Conservation (phyloP, 106 monocot species). For the Narthecium ossifragum region DNA sequence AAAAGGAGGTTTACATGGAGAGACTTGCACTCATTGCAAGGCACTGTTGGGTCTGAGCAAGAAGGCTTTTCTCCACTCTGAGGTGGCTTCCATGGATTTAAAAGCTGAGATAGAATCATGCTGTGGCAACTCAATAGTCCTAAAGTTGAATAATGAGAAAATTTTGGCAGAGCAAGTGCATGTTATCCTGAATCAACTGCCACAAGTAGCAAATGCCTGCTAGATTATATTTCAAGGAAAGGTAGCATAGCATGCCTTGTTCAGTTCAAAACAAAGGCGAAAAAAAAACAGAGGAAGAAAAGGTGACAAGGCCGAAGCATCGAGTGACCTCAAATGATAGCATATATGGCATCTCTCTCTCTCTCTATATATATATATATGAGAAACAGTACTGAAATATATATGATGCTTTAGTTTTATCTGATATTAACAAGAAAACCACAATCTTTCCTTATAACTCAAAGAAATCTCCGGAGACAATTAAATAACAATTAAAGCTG, state of each 20-base stretch:
- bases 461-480: no score
- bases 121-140: not conserved
- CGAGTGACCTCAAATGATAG: not conserved
- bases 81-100: not conserved
- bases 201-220: not conserved
- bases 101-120: not conserved
- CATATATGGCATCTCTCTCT: not conserved
- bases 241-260: not conserved
- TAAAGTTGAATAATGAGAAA: conserved; percentile 1
- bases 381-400: no score
- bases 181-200: not conserved
- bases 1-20: no score
- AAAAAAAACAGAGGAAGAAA: not conserved
- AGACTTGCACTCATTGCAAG: conserved; percentile 1
- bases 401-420: no score
- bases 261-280: conserved; percentile 4
- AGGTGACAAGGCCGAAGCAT: not conserved
- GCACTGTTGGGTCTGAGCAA: not conserved
- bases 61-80: not conserved
- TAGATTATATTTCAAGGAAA: not conserved
- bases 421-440: no score
- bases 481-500: no score
- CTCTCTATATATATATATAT: no score
- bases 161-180: not conserved
- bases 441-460: no score